Base-by-base conservation (phyloP, 2,329 filamentous ascomycete species). In the Allantophomopsis cytisporea region DNA sequence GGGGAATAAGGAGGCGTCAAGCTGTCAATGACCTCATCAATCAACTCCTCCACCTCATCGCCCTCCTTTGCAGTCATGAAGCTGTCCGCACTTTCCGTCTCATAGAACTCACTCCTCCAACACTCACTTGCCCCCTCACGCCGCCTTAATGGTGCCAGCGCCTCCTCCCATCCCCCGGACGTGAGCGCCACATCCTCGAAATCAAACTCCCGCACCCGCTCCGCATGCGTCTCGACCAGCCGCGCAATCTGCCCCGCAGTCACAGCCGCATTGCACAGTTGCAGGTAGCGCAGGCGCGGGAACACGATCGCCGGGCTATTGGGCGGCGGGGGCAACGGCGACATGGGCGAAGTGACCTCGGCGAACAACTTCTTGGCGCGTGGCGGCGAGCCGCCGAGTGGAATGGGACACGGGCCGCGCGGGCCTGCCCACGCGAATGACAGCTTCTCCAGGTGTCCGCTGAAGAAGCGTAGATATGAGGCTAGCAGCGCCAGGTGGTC, bases 401-500 rank as follows among this genome's bases (percentile, higher is more conserved):
- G 75, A 15, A 91, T 58, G 1, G 85, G 85, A 41, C 80, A 84
- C 2, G 81, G 82, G 0, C 85, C 83, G 54, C 77, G 78, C 35
- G 62, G 62, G 31, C 83, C 81, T 45, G 79, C 65, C 86, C 87
- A 94, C 41, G 74, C 71, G 59, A 94, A 93, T 41, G 71, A 70
- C 41, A 94, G 68, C 55, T 78, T 78, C 45, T 80, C 78, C 2
- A 91, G 65, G 23, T 61, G 66, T 5, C 68, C 64, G 1, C 79
- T 71, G 54, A 93, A 83, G 46, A 65, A 68, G 41, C 81, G 74
- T 45, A 94, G 69, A 55, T 87, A 94, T 49, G 84, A 78, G 50
- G 91, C 81, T 2, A 94, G 72, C 51, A 91, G 75, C 60, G 86
- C 86, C 40, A 79, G 70, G 55, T 83, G 82, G 58, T 85, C 75